These are phyloP conservation scores for Viridothelium virens DNA, from an alignment of 495 filamentous ascomycete species.

Conservation along the genomic window DNA sequence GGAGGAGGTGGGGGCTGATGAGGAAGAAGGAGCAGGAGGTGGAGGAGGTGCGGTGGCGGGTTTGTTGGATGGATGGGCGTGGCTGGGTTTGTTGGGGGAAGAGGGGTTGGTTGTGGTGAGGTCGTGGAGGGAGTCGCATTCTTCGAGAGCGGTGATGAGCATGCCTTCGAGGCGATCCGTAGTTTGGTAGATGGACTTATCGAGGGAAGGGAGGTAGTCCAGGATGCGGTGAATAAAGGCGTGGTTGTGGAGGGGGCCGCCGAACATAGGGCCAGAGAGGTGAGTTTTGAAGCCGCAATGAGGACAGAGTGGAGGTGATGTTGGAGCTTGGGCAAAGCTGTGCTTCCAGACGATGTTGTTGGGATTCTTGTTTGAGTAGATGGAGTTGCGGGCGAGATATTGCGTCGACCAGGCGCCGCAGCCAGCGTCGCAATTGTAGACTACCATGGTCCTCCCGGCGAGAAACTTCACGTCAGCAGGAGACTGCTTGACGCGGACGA, in stretches of 20 bases:
- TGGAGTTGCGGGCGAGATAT: constrained; percentile 57
- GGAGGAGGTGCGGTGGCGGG: constrained; percentile 12
- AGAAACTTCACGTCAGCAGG: constrained; percentile 81
- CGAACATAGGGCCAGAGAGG: constrained; percentile 88
- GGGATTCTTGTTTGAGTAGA: constrained; percentile 59
- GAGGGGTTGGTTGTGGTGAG: background rate
- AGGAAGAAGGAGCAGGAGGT: background rate
- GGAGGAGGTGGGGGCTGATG: background rate
- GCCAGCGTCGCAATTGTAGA: constrained; percentile 82
- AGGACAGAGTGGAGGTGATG: constrained; percentile 52
- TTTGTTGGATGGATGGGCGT: constrained; percentile 15
- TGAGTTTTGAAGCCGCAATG: constrained; percentile 82
- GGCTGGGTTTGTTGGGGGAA: background rate
- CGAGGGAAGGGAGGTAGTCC: constrained; percentile 52
- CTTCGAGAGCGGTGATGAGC: constrained; percentile 79
- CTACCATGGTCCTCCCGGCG: constrained; percentile 81
- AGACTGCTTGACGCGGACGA: constrained; percentile 71
- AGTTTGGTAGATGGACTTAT: constrained; percentile 64
- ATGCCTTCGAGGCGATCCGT: constrained; percentile 78
- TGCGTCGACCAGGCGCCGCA: constrained; percentile 85
- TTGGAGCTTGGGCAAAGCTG: constrained; percentile 59
- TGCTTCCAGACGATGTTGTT: constrained; percentile 67
- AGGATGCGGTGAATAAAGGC: constrained; percentile 73
- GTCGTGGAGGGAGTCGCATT: constrained; percentile 38
- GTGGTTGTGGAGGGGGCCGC: constrained; percentile 74